Conservation (phyloP, 495 filamentous ascomycete species). For the Annulohypoxylon maeteangense region DNA sequence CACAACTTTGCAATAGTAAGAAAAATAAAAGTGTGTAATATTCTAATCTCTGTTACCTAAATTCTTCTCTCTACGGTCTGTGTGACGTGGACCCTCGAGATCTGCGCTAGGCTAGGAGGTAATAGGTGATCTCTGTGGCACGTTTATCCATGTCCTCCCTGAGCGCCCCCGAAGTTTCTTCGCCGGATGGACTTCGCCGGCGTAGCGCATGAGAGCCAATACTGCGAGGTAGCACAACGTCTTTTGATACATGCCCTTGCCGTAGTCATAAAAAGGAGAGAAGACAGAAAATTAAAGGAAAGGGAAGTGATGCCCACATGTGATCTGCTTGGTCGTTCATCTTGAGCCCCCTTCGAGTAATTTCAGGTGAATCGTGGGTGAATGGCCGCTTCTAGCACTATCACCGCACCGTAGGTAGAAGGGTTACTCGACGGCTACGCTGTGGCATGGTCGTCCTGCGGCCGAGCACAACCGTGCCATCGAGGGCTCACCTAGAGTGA, state of each 20-base stretch:
- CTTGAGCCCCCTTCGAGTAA: slow-evolving; percentile 15
- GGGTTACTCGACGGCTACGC: slow-evolving; percentile 28
- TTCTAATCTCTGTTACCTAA: slow-evolving; percentile 27
- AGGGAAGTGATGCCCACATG: not conserved
- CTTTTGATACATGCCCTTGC: slow-evolving; percentile 13
- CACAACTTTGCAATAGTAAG: not conserved
- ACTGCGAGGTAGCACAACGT: not conserved
- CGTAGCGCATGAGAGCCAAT: slow-evolving; percentile 7
- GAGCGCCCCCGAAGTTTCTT: not conserved
- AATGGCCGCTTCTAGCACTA: slow-evolving; percentile 5
- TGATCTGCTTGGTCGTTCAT: not conserved
- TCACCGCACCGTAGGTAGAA: slow-evolving; percentile 13
- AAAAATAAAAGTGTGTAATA: slow-evolving; percentile 10
- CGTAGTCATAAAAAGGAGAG: not conserved
- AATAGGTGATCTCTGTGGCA: slow-evolving; percentile 40
- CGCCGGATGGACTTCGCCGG: not conserved
- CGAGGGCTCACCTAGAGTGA: slow-evolving; percentile 12
- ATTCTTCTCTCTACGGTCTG: slow-evolving; percentile 17
- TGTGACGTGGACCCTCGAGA: slow-evolving; percentile 33
- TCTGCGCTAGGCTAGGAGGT: slow-evolving; percentile 36
- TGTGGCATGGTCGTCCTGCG: slow-evolving; percentile 21
- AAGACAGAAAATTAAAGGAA: not conserved
- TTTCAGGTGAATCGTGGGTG: slow-evolving; percentile 7
- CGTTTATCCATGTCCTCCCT: slow-evolving; percentile 19
- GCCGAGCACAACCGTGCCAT: slow-evolving; percentile 23